Base-by-base conservation (phyloP, 495 filamentous ascomycete genomes). In the Parachaetomium inaequale region DNA sequence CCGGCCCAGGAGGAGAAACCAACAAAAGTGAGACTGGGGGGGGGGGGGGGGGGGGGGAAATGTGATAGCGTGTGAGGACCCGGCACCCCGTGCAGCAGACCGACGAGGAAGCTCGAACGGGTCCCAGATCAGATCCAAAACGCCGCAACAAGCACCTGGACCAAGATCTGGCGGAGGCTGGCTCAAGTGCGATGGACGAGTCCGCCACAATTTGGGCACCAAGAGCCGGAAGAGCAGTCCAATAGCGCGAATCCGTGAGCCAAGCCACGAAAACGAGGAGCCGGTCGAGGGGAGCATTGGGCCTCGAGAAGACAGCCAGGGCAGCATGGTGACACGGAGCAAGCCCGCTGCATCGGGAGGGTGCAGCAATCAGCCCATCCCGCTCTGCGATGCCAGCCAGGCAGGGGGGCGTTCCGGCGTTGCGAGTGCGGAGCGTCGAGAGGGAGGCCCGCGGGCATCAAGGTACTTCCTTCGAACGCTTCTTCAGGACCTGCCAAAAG, bases 331-430 rank as follows among this genome's bases (percentile, higher is more conserved):
- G 38, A 21, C 54, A 31, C 54, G 3, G 25, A 31, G 15, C 25
- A 43, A 21, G 14, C 54, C 31, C 36, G 38, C 25, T 42, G 17
- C 19, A 56, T 45, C 54, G 54, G 40, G 34, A 21, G 40, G 23
- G 7, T 43, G 54, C 38, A 56, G 49, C 28, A 52, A 52, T 34
- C 49, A 52, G 49, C 17, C 49, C 49, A 32, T 34, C 28, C 28
- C 49, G 46, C 46, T 28, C 46, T 50, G 26, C 25, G 14, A 29
- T 29, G 23, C 19, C 46, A 50, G 23, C 12, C 25, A 29, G 15
- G 46, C 19, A 21, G 21, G 19, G 8, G 46, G 26, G 25, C 12
- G 23, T 3, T 29, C 46, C 46, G 19, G 43, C 5, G 12, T 50
- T 28, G 46, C 46, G 25, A 29, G 21, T 45, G 42, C n/a, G 19